phyloP scores from a whole-genome alignment of 2,329 filamentous ascomycete genomes.

The Trichophyton simii region DNA sequence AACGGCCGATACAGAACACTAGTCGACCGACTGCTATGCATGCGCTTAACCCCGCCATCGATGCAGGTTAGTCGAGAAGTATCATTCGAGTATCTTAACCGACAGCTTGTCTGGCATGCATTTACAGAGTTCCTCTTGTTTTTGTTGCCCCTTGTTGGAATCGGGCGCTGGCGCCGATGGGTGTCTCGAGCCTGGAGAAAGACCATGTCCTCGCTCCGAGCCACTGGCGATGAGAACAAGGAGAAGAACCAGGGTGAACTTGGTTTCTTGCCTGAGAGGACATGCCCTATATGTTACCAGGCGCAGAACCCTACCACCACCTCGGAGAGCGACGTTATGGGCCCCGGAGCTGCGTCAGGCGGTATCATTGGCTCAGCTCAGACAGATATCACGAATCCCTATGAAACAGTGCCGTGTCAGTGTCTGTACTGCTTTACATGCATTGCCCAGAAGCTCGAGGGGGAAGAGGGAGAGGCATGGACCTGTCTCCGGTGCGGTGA shows the following conservation, averaged over 20 bases:
- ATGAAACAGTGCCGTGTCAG: constrained; percentile 76
- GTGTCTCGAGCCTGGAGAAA: constrained; percentile 76
- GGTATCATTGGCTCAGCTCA: constrained; percentile 78
- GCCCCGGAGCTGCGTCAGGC: constrained; percentile 48
- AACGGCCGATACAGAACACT: constrained; percentile 87
- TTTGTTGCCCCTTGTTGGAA: constrained; percentile 88
- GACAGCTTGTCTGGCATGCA: constrained; percentile 98
- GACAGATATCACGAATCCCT: constrained; percentile 92
- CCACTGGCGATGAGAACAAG: constrained; percentile 39
- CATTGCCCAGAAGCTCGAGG: constrained; percentile 75
- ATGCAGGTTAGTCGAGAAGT: constrained; percentile 82
- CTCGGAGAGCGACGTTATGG: constrained; percentile 64
- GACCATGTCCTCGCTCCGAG: constrained; percentile 51
- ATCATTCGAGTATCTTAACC: constrained; percentile 93
- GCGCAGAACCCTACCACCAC: constrained; percentile 67
- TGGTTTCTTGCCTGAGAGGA: constrained; percentile 77
- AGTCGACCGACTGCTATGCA: constrained; percentile 68
- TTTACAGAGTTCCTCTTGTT: constrained; percentile 98
- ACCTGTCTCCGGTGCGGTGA: constrained; percentile 79
- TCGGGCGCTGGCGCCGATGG: constrained; percentile 85
- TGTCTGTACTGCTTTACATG: constrained; percentile 96
- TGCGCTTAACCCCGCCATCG: constrained; percentile 73
- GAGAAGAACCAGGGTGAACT: constrained; percentile 57
- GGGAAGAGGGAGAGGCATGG: constrained; percentile 91
- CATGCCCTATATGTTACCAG: constrained; percentile 92